Conservation (phyloP, 176 grass and related monocot species). For the Chloris gayana region DNA sequence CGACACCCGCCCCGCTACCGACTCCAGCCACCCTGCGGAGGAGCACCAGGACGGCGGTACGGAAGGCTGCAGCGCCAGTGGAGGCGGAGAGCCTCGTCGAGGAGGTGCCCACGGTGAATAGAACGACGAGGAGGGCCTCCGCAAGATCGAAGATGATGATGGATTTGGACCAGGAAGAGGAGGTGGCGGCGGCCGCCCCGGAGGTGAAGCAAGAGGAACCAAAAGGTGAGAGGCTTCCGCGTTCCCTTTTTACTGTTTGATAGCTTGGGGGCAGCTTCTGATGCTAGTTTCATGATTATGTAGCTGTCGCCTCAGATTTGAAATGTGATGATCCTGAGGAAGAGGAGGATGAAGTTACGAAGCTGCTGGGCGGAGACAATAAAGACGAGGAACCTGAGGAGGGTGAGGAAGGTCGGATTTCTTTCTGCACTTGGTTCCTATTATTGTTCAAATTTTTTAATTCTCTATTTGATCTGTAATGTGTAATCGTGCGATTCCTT, state of each 20-base stretch:
- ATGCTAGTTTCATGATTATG: conserved; percentile 7
- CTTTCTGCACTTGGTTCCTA: not conserved
- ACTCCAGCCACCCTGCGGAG: conserved; percentile 12
- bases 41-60: conserved; percentile 1
- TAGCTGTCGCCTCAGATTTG: conserved; percentile 16
- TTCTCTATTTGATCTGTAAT: not conserved
- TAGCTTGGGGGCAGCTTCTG: not conserved
- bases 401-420: conserved; percentile 43
- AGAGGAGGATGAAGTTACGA: conserved; percentile 19
- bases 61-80: conserved; percentile 21
- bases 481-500: not conserved
- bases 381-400: conserved; percentile 36
- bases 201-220: conserved; percentile 29
- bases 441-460: not conserved
- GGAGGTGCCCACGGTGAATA: conserved; percentile 29
- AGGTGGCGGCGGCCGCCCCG: not conserved
- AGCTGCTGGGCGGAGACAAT: conserved; percentile 12
- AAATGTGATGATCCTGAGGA: conserved; percentile 36
- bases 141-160: conserved; percentile 36
- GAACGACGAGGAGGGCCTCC: not conserved
- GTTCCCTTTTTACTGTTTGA: not conserved
- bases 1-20: conserved; percentile 3
- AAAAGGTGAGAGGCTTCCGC: conserved; percentile 33
- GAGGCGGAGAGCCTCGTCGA: not conserved
- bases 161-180: conserved; percentile 47